Evolutionary conservation across 345 rosid genomes (phyloP).

Genomic region (Clausena lansium): DNA sequence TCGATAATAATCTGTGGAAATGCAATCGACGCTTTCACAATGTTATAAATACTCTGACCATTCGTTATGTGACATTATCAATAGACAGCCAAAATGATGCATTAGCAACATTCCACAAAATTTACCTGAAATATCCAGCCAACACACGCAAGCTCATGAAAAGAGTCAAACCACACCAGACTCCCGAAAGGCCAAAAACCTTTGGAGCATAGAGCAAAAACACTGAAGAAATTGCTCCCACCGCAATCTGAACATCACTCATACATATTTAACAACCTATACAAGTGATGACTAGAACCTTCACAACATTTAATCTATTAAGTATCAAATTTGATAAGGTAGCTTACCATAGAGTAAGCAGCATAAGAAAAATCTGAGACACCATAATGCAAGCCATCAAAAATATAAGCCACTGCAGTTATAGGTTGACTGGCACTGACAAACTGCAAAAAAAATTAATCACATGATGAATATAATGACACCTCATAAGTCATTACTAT

Average conservation of each 20-base stretch:
- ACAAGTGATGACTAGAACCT: neutral
- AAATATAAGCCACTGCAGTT: conserved; percentile 42
- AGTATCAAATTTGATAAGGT: neutral
- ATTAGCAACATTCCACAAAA: neutral
- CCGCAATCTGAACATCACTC: conserved; percentile 24
- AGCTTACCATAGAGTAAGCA: conserved; percentile 46
- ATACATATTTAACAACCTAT: neutral
- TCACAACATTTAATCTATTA: neutral
- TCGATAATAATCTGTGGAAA: conserved; percentile 23
- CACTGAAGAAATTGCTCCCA: conserved; percentile 36
- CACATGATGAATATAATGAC: neutral
- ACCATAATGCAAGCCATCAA: conserved; percentile 52
- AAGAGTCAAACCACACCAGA: conserved; percentile 44
- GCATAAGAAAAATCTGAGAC: conserved; percentile 46
- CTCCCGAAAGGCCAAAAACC: conserved; percentile 38
- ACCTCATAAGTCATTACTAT: neutral
- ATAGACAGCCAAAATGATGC: neutral
- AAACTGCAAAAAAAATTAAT: conserved; percentile 24
- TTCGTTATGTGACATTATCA: too few relatives aligned
- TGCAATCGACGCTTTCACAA: neutral
- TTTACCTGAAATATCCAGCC: conserved; percentile 42
- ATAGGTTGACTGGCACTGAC: conserved; percentile 39
- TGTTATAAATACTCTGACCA: too few relatives aligned
- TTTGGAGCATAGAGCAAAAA: conserved; percentile 35
- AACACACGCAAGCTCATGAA: conserved; percentile 45